Evolutionary conservation across 345 rosid genomes (phyloP).

Genomic region (Lepidium didymum): DNA sequence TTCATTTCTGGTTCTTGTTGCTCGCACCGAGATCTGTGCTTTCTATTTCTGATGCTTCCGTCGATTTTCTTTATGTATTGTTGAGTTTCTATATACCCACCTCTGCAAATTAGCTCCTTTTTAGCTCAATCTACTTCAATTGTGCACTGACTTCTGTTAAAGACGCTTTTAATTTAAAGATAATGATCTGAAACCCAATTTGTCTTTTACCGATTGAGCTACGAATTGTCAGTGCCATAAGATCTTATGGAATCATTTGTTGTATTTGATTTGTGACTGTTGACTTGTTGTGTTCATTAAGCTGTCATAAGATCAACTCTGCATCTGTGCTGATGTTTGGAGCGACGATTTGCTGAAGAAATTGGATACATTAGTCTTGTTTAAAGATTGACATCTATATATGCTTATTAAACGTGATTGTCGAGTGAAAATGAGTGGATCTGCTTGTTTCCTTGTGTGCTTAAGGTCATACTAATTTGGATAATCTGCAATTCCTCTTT

Average conservation of each 20-base stretch:
- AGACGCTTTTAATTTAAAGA: background rate
- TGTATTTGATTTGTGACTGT: background rate
- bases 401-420: background rate
- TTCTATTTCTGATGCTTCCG: background rate
- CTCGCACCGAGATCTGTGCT: constrained; percentile 6
- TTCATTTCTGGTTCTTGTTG: constrained; percentile 1
- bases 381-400: background rate
- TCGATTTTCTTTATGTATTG: background rate
- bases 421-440: background rate
- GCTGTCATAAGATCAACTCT: background rate
- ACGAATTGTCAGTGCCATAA: background rate
- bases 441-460: constrained; percentile 5
- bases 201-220: background rate
- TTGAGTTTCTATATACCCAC: background rate
- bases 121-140: background rate
- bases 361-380: background rate
- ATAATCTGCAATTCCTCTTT: background rate
- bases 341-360: background rate
- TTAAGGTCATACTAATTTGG: constrained; percentile 6
- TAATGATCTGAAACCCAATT: background rate
- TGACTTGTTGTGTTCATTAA: constrained; percentile 10
- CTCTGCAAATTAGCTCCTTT: constrained; percentile 7
- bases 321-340: background rate
- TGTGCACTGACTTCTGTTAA: background rate
- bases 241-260: background rate